Evolutionary conservation across 2,329 filamentous ascomycete species (phyloP), one percentile per base, ranked within the genome.

Genomic region (Dryadomyces quercus-mongolicae): DNA sequence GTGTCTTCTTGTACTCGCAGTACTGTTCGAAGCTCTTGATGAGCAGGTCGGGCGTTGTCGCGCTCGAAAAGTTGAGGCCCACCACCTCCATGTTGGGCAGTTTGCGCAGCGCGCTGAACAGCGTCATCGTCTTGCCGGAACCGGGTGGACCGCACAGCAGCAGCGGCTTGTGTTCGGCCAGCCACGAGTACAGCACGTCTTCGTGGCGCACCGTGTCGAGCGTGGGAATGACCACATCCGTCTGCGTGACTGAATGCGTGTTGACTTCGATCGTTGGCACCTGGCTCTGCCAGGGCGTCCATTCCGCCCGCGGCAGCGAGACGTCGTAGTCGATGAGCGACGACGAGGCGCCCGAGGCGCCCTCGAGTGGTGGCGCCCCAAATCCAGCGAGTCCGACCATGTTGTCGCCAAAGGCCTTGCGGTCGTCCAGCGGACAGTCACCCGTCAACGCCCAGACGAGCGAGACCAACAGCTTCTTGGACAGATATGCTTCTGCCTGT

Each of bases 21-120:
- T 98, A 96, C 67, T 98, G 94, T 71, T 98, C 93, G 61, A 99
- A 95, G 0, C 94, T 98, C 77, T 98, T 98, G 74, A 98, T 91
- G 58, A 99, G 80, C 31, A 99, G 81, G 68, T 98, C 94, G 1
- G 93, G 94, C 0, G 93, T 98, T 0, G 94, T 99, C 1, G 93
- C 94, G 63, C 93, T 98, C 5, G 94, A 98, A 69, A 99, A 98
- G 71, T 99, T 99, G 67, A 99, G 88, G 50, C 93, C 93, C 36
- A 98, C 94, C 55, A 96, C 90, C 70, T 98, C 93, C 91, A 98
- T 96, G 67, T 96, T 96, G 3, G 92, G 92, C 55, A 98, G 76
- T 70, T 98, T 98, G 60, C 93, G 85, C 53, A 99, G 81, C 38
- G 93, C 93, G 66, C 92, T 96, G 74, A 99, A 99, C 13, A 99